Base-by-base conservation (phyloP, 192 early-diverging fungal genomes). In the Backusella macrospora region DNA sequence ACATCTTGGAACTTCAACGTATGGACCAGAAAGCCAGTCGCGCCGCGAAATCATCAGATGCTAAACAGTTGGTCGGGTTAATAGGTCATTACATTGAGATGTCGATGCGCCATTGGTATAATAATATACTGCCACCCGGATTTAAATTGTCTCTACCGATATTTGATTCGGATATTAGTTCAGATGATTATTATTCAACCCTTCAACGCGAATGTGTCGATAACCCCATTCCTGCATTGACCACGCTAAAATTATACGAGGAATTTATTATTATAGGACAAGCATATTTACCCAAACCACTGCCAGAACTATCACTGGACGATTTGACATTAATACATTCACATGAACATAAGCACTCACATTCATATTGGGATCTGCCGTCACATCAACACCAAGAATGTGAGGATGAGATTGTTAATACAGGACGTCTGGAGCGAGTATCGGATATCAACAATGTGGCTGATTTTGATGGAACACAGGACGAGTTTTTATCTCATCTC, bases 91-190 rank as follows among this genome's bases (percentile, higher is more conserved):
- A 40, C n/a, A 29, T 65, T 5, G 72, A 73, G 34, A 64, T 62
- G 55, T 29, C 37, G 4, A 73, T 73, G 52, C 72, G 62, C 1
- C 39, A 63, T 23, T 73, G 72, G 72, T 73, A 73, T 37, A 38
- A 23, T 9, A 40, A 55, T 10, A 34, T 52, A 18, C 46, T 73
- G 10, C 72, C 59, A 2, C 16, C 40, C 40, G 43, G 29, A 43
- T 59, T 62, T 37, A 73, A 52, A 47, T 26, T 73, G 23, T 62
- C 52, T 3, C 13, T 73, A 7, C 72, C 72, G 3, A 21, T 65
- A 14, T 73, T 65, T 49, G 44, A 73, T n/a, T n/a, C 40, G 1
- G 29, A 15, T 4, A 40, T 63, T 5, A n/a, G n/a, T 12, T 6
- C 14, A 1, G 8, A 46, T 2, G 45, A 16, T 10, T 73, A 46